Evolutionary conservation across 768 basidiomycete species (phyloP), one percentile per base, ranked within the genome.

Genomic region (Kockovaella imperatae): DNA sequence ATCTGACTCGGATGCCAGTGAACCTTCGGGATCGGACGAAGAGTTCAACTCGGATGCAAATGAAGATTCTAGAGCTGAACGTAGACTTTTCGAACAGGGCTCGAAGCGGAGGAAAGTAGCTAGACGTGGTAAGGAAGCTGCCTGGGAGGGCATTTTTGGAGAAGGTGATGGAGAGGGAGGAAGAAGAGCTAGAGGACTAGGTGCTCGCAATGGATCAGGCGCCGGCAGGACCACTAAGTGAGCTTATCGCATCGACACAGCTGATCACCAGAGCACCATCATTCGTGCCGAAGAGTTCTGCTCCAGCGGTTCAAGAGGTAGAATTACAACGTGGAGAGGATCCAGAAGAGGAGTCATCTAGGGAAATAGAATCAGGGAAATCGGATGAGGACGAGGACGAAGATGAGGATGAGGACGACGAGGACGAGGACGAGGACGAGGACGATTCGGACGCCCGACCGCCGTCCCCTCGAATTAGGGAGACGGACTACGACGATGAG

Each of bases 1-100:
- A 35, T 67, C 62, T 0, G 70, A 70, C 14, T 82, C 80, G 39
- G 73, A 74, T n/a, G 78, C 66, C 34, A 67, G 64, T 0, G 64
- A 60, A 24, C 78, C 76, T 31, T 76, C 78, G 13, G 75, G 73
- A 17, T 77, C 59, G 11, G 60, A 57, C 4, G 63, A 55, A 1
- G 58, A 47, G 7, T 67, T 54, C 45, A 58, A 67, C 42, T 65
- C 65, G 5, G 63, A 67, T 30, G 68, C 67, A 31, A 64, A 70
- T 40, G 60, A 50, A 14, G 66, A 67, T 47, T 61, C 66, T 1
- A 42, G 57, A 26, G 63, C 65, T 11, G 68, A 69, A 36, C 38
- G 59, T 42, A 48, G 39, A 23, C 52, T 70, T 21, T 70, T 67
- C 34, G 62, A 67, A 45, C 61, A 59, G 25, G 57, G 68, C 5